A percentile compares a stretch with the other conserved stretches of the same genome.
Evolutionary conservation across 441 rosid genomes (phyloP).

Genomic region (Gossypium davidsonii): DNA sequence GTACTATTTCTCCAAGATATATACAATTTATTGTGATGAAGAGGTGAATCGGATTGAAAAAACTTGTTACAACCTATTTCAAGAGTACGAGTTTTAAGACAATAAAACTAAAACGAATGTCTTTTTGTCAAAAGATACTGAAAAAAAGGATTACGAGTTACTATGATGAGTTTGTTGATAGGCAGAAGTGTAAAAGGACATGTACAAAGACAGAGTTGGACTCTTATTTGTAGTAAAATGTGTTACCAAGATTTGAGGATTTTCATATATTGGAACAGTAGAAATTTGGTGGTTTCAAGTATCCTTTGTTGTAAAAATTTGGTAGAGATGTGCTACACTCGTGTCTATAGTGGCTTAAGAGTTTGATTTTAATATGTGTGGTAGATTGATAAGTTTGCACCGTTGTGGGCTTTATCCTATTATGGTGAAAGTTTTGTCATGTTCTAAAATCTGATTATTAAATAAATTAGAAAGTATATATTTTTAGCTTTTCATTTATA

Average conservation of each 20-base stretch:
- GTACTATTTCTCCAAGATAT: not conserved
- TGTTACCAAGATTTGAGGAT: not conserved
- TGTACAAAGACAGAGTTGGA: not conserved
- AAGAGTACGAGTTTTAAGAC: not conserved
- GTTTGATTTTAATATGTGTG: not conserved
- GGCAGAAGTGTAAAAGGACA: not conserved
- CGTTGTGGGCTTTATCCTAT: not conserved
- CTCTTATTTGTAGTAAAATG: not conserved
- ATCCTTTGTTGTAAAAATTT: not conserved
- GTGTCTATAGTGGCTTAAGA: not conserved
- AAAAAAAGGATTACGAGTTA: not conserved
- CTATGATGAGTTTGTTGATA: not conserved
- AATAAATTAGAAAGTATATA: too few relatives aligned
- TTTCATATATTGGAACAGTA: not conserved
- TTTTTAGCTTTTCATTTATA: not conserved
- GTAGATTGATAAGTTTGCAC: not conserved
- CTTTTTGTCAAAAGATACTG: not conserved
- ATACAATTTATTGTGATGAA: not conserved
- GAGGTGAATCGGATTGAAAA: not conserved
- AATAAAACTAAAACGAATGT: not conserved
- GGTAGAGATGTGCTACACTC: not conserved
- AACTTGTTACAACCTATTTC: not conserved
- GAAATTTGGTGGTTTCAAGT: not conserved
- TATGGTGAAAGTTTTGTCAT: not conserved
- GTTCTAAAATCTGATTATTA: not conserved